These are phyloP conservation scores for Brassica rapa DNA, from an alignment of 345 rosid species.

Conservation along the genomic window DNA sequence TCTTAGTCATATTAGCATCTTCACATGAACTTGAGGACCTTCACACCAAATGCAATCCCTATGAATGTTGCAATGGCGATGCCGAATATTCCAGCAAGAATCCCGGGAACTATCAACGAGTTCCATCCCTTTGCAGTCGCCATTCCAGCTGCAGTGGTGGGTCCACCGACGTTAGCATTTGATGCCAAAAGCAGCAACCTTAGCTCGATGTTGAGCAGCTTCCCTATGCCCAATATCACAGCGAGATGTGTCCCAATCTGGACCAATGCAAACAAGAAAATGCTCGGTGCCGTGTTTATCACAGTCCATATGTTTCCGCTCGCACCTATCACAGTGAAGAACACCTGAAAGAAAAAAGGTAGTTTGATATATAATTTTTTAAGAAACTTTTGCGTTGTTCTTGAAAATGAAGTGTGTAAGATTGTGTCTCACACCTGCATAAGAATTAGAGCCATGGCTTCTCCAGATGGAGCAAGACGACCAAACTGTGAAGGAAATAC, in stretches of 20 bases:
- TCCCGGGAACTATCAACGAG: constrained; percentile 69
- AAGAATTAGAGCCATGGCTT: constrained; percentile 86
- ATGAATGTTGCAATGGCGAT: constrained; percentile 78
- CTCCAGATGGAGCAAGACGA: constrained; percentile 78
- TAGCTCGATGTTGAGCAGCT: constrained; percentile 61
- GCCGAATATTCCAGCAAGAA: constrained; percentile 80
- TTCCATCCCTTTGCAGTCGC: constrained; percentile 87
- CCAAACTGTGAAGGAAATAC: constrained; percentile 70
- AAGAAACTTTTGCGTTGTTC: not conserved
- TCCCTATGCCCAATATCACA: constrained; percentile 75
- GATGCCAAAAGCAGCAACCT: constrained; percentile 82
- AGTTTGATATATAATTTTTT: not conserved
- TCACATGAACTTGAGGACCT: constrained; percentile 57
- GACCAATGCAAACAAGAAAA: constrained; percentile 75
- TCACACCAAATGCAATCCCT: constrained; percentile 59
- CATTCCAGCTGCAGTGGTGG: constrained; percentile 93
- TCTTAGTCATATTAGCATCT: constrained; percentile 8
- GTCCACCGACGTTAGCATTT: constrained; percentile 91
- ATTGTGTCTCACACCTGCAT: constrained; percentile 64
- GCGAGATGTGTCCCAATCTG: constrained; percentile 76
- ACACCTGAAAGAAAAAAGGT: constrained; percentile 49
- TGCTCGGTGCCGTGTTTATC: constrained; percentile 80
- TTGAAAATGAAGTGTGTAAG: not conserved
- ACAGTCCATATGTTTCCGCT: constrained; percentile 83
- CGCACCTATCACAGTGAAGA: constrained; percentile 87